Base-by-base conservation (phyloP, 768 basidiomycete genomes). In the Piloderma croceum region DNA sequence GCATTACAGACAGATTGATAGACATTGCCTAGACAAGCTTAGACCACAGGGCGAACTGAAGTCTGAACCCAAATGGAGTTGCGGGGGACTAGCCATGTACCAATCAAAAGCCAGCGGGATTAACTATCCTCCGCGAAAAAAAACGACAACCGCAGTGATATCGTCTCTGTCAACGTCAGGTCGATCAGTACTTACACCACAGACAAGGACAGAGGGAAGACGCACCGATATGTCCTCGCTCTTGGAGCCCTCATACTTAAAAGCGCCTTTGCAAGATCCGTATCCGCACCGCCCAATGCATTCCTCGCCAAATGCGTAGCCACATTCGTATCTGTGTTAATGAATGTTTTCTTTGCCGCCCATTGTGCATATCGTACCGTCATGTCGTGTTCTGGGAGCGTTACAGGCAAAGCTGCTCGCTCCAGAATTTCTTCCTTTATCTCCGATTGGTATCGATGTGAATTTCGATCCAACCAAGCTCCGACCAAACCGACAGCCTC, bases 401-500 rank as follows among this genome's bases (percentile, higher is more conserved):
- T 42, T 3, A 68, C 65, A n/a, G 67, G 67, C 2, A 67, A 49
- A 36, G 60, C 55, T 11, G 45, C 42, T 13, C 50, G 51, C 7
- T 45, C 39, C 40, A 19, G 34, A 37, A 6, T 22, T 42, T n/a
- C 33, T 21, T 11, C 41, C 41, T 23, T 24, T 42, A 23, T 36
- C 36, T 13, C 41, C 41, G 4, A 32, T 42, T 7, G 41, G 41
- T 7, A 34, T 25, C 23, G 36, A 42, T 19, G 19, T 42, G 7
- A 42, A 10, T 53, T 49, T 42, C 52, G 49, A n/a, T 68, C 53
- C 17, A 73, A 53, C 65, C 73, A 74, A 20, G 60, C 51, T 5
- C 73, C 77, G 15, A 77, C 68, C 15, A 79, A 63, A 0, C 71
- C 73, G 29, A 78, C 73, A 3, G 68, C 71, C 49, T 79, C 77